Evolutionary conservation across 2,329 filamentous ascomycete genomes (phyloP).

Genomic region (Colletotrichum aenigma): DNA sequence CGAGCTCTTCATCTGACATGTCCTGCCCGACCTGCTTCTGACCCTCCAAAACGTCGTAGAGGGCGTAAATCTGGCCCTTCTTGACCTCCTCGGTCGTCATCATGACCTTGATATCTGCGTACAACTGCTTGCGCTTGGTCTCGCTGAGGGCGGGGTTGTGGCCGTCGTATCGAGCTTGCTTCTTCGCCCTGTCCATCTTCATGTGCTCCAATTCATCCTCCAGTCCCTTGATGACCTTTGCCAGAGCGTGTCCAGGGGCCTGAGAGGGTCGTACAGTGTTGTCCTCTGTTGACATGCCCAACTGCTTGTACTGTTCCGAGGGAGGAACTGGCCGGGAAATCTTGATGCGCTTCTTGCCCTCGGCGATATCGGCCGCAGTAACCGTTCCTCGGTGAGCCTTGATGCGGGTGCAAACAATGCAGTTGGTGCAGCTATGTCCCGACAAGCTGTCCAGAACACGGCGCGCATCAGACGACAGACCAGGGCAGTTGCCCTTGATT

Average conservation of each 20-base stretch:
- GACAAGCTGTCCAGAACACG: slow-evolving; percentile 58
- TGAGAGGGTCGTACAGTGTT: slow-evolving; percentile 70
- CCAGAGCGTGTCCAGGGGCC: slow-evolving; percentile 73
- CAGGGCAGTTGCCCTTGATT: slow-evolving; percentile 37
- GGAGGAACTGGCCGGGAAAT: slow-evolving; percentile 70
- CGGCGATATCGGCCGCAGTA: slow-evolving; percentile 39
- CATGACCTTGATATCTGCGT: slow-evolving; percentile 64
- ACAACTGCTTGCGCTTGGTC: slow-evolving; percentile 65
- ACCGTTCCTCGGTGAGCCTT: slow-evolving; percentile 44
- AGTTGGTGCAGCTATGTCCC: slow-evolving; percentile 60
- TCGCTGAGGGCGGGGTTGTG: slow-evolving; percentile 71
- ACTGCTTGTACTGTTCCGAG: slow-evolving; percentile 47
- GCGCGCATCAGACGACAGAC: slow-evolving; percentile 56
- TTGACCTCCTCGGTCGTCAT: slow-evolving; percentile 70
- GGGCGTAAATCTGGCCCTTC: slow-evolving; percentile 78
- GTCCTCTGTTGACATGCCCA: slow-evolving; percentile 52
- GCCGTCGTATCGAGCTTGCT: slow-evolving; percentile 66
- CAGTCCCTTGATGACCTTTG: slow-evolving; percentile 81
- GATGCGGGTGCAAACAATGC: slow-evolving; percentile 61
- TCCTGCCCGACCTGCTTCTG: slow-evolving; percentile 70
- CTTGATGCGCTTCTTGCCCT: slow-evolving; percentile 62
- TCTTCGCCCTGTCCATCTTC: slow-evolving; percentile 68
- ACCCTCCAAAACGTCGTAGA: slow-evolving; percentile 85
- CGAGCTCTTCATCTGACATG: slow-evolving; percentile 67
- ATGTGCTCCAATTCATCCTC: slow-evolving; percentile 82